Base-by-base conservation (phyloP, 192 early-diverging fungal genomes). In the Linnemannia elongata region DNA sequence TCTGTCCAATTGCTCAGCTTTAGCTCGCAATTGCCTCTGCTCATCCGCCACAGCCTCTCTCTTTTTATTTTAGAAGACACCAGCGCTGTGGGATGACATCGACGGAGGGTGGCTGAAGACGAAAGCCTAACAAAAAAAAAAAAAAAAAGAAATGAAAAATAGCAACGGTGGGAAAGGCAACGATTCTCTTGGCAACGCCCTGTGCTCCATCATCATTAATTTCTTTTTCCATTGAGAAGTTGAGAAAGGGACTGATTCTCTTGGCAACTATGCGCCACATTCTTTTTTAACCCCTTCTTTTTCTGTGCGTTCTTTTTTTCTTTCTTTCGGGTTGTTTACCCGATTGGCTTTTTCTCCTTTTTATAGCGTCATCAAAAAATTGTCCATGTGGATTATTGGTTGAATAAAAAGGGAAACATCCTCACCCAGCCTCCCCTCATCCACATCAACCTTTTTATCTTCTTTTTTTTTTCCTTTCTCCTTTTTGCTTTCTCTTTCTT, bases 141-240 rank as follows among this genome's bases (percentile, higher is more conserved):
- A 4, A 70, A 24, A 1, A 20, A 71, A 41, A 17, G 22, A 42
- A 71, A 71, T 17, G 18, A 49, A 70, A 72, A 73, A 45, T 42
- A 30, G 12, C 44, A 27, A 4, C 8, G 13, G 72, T 18, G 49
- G 2, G 49, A 52, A 5, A 13, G 18, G 8, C 13, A 17, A 17
- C 27, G n/a, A 45, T 73, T 45, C 22, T 73, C 72, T 41, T 73
- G 72, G 72, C 44, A 73, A 30, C 15, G 71, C 22, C 22, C 41
- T 12, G 39, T 73, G 27, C 35, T 27, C 24, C 41, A 42, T 49
- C 72, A 45, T 52, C 49, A 52, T 52, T 0, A 52, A 22, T 20
- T 2, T 18, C 49, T 18, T 45, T 49, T 52, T 52, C 49, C 18
- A 17, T 1, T 3, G 47, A 49, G 13, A 49, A 49, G 1, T 39